Base-by-base conservation (phyloP, 2,329 filamentous ascomycete species). In the Xylariaceae sp. region DNA sequence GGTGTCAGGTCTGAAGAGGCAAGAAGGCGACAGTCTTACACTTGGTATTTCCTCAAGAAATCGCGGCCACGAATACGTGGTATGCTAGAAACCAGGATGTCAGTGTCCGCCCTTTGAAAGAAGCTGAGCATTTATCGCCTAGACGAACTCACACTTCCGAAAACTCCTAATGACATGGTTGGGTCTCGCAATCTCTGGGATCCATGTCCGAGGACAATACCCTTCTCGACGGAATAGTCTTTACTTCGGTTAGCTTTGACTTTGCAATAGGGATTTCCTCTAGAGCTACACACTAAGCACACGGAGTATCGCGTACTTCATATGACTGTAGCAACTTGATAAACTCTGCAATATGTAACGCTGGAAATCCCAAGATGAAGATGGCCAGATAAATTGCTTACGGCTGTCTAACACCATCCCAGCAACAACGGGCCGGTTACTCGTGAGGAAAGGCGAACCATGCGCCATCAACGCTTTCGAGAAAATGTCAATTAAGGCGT, bases 41-140 rank as follows among this genome's bases (percentile, higher is more conserved):
- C 52, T 53, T 2, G 62, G 44, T 5, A 88, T 77, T 53, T 88
- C 84, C 60, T 88, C 84, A 23, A 88, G 67, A 56, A 79, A 82
- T 2, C 82, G 76, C 2, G 85, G 85, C 62, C 86, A 88, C 48
- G 79, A 82, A 57, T 87, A 83, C 19, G 87, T 73, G 49, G 79
- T 74, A 58, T 86, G 83, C n/a, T n/a, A n/a, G n/a, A n/a, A n/a
- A n/a, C n/a, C n/a, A n/a, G n/a, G n/a, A n/a, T n/a, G n/a, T n/a
- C n/a, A n/a, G n/a, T n/a, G n/a, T n/a, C n/a, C n/a, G n/a, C n/a
- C n/a, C n/a, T n/a, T n/a, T n/a, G n/a, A n/a, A n/a, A n/a, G n/a
- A n/a, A n/a, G n/a, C n/a, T n/a, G n/a, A n/a, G n/a, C n/a, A n/a
- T n/a, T n/a, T n/a, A n/a, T n/a, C n/a, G n/a, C n/a, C n/a, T n/a